These are phyloP conservation scores for Magnaporthales sp. DNA, from an alignment of 2,329 filamentous ascomycete species.

Conservation along the genomic window DNA sequence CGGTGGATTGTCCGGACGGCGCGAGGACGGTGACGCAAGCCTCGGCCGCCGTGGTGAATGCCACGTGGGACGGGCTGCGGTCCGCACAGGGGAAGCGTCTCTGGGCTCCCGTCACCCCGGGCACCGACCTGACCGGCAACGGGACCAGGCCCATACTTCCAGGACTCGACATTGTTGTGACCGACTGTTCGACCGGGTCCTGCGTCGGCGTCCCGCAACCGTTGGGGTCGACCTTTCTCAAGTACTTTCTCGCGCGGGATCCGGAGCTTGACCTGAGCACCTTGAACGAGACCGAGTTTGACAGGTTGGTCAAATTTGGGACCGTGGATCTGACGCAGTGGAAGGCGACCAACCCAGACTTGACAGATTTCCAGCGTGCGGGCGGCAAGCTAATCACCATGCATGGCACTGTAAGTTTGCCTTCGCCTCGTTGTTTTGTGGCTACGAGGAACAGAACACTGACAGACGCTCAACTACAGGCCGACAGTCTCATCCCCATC, in stretches of 20 bases:
- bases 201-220: not conserved
- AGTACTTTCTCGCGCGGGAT: not conserved
- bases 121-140: slow-evolving; percentile 4
- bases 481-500: slow-evolving; percentile 11
- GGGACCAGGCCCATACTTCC: slow-evolving; percentile 13
- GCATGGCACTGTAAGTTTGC: slow-evolving; percentile 20
- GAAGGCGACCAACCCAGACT: slow-evolving; percentile 25
- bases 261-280: not conserved
- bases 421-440: slow-evolving; percentile 30
- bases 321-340: not conserved
- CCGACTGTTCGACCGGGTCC: not conserved
- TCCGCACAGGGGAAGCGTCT: slow-evolving; percentile 6
- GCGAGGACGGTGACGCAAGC: slow-evolving; percentile 3
- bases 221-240: not conserved
- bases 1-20: slow-evolving; percentile 1
- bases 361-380: slow-evolving; percentile 30
- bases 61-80: slow-evolving; percentile 10
- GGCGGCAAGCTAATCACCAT: slow-evolving; percentile 42
- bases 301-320: not conserved
- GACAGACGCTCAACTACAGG: not conserved
- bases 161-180: not conserved
- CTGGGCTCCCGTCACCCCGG: slow-evolving; percentile 11
- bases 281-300: not conserved
- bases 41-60: slow-evolving; percentile 11
- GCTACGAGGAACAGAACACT: slow-evolving; percentile 10